phyloP scores from a whole-genome alignment of 371 early-diverging fungal genomes.

The Zopfochytrium polystomum region DNA sequence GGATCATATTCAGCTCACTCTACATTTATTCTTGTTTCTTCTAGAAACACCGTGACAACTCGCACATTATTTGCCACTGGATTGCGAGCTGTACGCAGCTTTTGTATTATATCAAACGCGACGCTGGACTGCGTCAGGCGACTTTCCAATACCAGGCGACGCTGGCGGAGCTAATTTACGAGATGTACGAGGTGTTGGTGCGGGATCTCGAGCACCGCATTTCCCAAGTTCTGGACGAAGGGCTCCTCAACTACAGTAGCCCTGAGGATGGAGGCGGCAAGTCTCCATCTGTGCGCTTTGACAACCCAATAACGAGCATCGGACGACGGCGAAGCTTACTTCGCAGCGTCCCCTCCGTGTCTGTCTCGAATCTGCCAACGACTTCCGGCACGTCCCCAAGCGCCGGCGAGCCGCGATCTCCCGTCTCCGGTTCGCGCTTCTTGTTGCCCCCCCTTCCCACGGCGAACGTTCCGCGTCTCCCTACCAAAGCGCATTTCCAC shows the following conservation, averaged over 20 bases:
- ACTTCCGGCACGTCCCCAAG: constrained; percentile 2
- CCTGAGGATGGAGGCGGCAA: constrained; percentile 59
- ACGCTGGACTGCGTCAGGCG: constrained; percentile 61
- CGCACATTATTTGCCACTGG: constrained; percentile 70
- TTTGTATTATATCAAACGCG: constrained; percentile 74
- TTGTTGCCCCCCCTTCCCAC: not conserved
- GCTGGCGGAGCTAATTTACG: constrained; percentile 65
- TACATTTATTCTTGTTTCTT: not conserved
- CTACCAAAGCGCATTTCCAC: not conserved
- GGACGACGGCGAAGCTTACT: too few species aligned
- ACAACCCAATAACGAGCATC: constrained; percentile 14
- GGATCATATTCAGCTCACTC: not conserved
- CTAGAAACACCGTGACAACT: constrained; percentile 43
- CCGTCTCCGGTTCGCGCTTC: constrained; percentile 8
- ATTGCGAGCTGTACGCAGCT: constrained; percentile 73
- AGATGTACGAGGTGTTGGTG: constrained; percentile 61
- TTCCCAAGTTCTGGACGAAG: constrained; percentile 56
- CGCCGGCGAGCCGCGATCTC: constrained; percentile 2
- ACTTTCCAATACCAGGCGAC: constrained; percentile 60
- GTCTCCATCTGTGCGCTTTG: constrained; percentile 51
- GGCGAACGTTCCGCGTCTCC: not conserved
- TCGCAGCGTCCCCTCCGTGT: too few species aligned
- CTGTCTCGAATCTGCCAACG: too few species aligned
- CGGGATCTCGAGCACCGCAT: constrained; percentile 57
- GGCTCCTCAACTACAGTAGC: constrained; percentile 70